These are phyloP conservation scores for Fusarium devonianum DNA, from an alignment of 2,329 filamentous ascomycete species.

Conservation along the genomic window DNA sequence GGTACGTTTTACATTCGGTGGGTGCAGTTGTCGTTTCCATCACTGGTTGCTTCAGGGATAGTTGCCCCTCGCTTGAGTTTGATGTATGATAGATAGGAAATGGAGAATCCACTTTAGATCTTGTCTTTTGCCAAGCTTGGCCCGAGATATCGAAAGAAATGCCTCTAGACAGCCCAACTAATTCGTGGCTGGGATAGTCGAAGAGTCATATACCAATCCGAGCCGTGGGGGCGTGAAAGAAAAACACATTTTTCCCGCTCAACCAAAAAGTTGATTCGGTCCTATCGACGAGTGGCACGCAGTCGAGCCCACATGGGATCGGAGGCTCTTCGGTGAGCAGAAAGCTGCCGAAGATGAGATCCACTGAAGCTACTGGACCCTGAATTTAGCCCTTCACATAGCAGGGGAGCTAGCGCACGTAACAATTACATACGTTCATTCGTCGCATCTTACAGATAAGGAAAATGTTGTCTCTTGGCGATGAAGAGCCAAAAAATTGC, in stretches of 20 bases:
- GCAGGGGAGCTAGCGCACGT: slow-evolving; percentile 30
- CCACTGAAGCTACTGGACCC: slow-evolving; percentile 34
- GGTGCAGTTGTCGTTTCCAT: slow-evolving; percentile 27
- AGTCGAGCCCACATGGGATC: slow-evolving; percentile 37
- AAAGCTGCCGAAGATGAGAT: slow-evolving; percentile 24
- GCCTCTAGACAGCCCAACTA: slow-evolving; percentile 18
- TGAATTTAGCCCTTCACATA: slow-evolving; percentile 30
- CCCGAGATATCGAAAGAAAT: slow-evolving; percentile 1
- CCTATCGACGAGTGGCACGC: slow-evolving; percentile 29
- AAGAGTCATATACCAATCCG: slow-evolving; percentile 31
- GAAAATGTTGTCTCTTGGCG: slow-evolving; percentile 4
- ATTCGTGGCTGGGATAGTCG: slow-evolving; percentile 17
- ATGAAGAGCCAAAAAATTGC: no score
- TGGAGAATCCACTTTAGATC: slow-evolving; percentile 22
- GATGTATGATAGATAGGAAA: slow-evolving; percentile 19
- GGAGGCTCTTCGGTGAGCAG: slow-evolving; percentile 41
- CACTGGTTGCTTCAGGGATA: slow-evolving; percentile 25
- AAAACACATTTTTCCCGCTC: slow-evolving; percentile 17
- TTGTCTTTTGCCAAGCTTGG: slow-evolving; percentile 12
- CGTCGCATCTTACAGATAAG: slow-evolving; percentile 17
- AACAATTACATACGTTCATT: slow-evolving; percentile 37
- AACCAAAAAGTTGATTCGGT: slow-evolving; percentile 25
- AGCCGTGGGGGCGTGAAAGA: slow-evolving; percentile 25
- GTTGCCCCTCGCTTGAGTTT: slow-evolving; percentile 12
- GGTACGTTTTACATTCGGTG: slow-evolving; percentile 17